Base-by-base conservation (phyloP, 2,329 filamentous ascomycete species). In the Ceratocystis harringtonii region DNA sequence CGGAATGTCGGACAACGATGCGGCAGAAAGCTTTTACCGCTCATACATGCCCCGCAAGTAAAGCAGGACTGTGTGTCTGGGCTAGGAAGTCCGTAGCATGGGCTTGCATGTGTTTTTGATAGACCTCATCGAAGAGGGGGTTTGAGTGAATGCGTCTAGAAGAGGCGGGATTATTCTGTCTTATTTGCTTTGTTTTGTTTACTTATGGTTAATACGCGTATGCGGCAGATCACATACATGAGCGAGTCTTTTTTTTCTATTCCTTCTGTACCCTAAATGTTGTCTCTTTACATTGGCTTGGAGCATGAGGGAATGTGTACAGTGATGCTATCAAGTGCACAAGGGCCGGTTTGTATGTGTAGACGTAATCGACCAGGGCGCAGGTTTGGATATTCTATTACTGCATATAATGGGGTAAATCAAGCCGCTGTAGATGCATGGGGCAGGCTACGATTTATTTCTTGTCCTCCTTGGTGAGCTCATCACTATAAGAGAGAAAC, bases 1-100 rank as follows among this genome's bases (percentile, higher is more conserved):
- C 69, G 81, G 80, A 22, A 81, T 81, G 10, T 77, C 80, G 8
- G 87, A 89, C 68, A 84, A 80, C 67, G 87, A 89, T 72, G 86
- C 88, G 17, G 86, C 89, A 1, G 91, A 96, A 72, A 89, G 90
- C 74, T 96, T 97, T 76, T 95, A 94, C 74, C 84, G 89, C 62
- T 95, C 90, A 65, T 95, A 90, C 76, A 85, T 90, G 79, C 89
- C 88, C 50, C 80, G 88, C 69, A 82, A 87, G 75, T 88, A 73
- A 77, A 70, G 10, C 28, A 25, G 52, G 28, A 17, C 50, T 15
- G 6, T 25, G 66, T 48, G 45, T 22, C 19, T 50, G 19, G 7
- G 45, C 45, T 52, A 52, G 2, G 19, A 15, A 25, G 48, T 10
- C 10, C 8, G 19, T 25, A 28, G n/a, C 44, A 5, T 48, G 44